These are phyloP conservation scores for Lentinula edodes DNA, from an alignment of 768 basidiomycete genomes.

Conservation along the genomic window DNA sequence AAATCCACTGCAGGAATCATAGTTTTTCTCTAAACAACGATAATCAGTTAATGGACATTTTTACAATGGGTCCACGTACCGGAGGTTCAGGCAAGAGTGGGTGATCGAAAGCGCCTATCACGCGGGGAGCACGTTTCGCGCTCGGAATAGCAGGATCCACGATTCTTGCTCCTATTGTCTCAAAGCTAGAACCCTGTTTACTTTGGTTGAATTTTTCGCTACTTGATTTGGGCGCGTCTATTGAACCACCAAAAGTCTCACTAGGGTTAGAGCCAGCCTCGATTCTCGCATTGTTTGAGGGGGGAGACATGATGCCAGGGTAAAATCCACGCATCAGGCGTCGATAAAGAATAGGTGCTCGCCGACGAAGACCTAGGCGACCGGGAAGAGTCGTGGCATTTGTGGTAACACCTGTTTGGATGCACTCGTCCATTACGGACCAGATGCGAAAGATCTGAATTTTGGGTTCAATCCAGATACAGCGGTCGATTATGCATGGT, in stretches of 20 bases:
- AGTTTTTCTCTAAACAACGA: conserved; percentile 57
- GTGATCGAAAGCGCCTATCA: conserved; percentile 78
- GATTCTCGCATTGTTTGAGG: conserved; percentile 25
- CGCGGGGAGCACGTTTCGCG: conserved; percentile 29
- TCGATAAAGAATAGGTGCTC: conserved; percentile 86
- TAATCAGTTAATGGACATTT: neutral
- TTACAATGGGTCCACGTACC: conserved; percentile 35
- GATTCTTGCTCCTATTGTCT: neutral
- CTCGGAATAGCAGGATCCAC: neutral
- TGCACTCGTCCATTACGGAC: conserved; percentile 91
- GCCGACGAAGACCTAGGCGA: conserved; percentile 68
- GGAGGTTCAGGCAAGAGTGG: conserved; percentile 77
- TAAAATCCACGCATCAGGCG: conserved; percentile 83
- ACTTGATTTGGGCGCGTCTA: neutral
- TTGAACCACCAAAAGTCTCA: neutral
- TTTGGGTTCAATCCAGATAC: neutral
- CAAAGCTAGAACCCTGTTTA: neutral
- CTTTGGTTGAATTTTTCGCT: neutral
- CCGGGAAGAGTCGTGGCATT: conserved; percentile 81
- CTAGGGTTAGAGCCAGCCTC: conserved; percentile 4
- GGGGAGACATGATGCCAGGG: conserved; percentile 35
- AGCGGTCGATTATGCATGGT: neutral
- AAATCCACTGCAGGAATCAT: conserved; percentile 93
- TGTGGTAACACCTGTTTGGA: conserved; percentile 78
- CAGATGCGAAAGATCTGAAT: conserved; percentile 68